Evolutionary conservation across 2,329 filamentous ascomycete genomes (phyloP).

Genomic region (Podosphaera aphanis): DNA sequence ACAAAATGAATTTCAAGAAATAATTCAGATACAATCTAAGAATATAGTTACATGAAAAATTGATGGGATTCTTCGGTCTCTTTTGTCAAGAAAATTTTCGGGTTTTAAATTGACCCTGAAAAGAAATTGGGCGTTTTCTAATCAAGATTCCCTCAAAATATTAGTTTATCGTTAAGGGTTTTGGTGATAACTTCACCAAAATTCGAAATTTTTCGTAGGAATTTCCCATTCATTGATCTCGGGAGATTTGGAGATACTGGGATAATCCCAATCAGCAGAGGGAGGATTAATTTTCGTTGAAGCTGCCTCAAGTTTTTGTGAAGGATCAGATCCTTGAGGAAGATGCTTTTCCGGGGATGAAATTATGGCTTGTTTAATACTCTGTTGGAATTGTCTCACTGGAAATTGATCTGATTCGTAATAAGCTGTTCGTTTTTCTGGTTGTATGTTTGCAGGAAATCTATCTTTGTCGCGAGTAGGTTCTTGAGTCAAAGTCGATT

Average conservation of each 20-base stretch:
- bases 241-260: neutral
- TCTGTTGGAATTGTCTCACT: neutral
- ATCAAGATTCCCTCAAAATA: no score
- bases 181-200: neutral
- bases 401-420: neutral
- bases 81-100: no score
- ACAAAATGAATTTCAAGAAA: no score
- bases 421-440: neutral
- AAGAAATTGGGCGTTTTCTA: no score
- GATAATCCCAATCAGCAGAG: neutral
- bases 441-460: neutral
- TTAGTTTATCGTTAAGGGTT: no score
- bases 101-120: no score
- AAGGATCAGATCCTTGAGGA: neutral
- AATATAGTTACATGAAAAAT: no score
- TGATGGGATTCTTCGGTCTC: no score
- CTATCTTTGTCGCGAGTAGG: neutral
- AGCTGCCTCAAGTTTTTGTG: neutral
- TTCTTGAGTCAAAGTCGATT: neutral
- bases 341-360: neutral
- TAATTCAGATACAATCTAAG: no score
- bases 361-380: neutral
- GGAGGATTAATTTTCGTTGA: neutral
- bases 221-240: neutral
- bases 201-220: neutral